Conservation (phyloP, 2,329 filamentous ascomycete genomes). For the Ophiognomonia clavigignenti-juglandacearum region DNA sequence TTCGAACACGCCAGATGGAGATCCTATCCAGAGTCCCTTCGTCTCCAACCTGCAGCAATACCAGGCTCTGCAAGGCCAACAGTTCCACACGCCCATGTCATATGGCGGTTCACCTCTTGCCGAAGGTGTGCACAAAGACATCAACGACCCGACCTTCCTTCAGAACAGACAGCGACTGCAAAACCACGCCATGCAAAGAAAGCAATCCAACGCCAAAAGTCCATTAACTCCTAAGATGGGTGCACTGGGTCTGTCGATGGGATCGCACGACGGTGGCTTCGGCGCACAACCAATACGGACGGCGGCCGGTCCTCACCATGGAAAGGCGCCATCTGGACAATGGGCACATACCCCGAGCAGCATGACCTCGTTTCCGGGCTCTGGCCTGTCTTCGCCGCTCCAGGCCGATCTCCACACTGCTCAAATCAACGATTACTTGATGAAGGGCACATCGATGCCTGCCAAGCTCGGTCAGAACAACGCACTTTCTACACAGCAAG, state of each 20-base stretch:
- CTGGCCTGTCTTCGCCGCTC: constrained; percentile 80
- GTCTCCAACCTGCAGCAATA: constrained; percentile 74
- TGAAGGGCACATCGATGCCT: constrained; percentile 84
- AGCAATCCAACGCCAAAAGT: constrained; percentile 68
- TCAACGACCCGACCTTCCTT: constrained; percentile 50
- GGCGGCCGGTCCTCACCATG: constrained; percentile 60
- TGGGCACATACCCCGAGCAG: constrained; percentile 87
- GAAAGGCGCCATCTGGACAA: constrained; percentile 80
- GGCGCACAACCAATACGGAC: constrained; percentile 74
- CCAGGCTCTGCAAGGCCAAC: constrained; percentile 53
- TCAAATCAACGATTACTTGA: constrained; percentile 84
- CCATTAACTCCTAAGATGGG: constrained; percentile 87
- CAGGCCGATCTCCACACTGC: constrained; percentile 62
- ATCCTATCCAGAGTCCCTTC: constrained; percentile 88
- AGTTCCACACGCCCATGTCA: constrained; percentile 41
- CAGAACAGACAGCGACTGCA: constrained; percentile 53
- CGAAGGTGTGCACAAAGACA: constrained; percentile 44
- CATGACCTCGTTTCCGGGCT: constrained; percentile 80
- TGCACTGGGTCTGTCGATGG: constrained; percentile 67
- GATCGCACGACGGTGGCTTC: constrained; percentile 60
- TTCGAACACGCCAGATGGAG: constrained; percentile 86
- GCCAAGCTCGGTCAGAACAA: constrained; percentile 63
- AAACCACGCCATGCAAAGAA: constrained; percentile 61
- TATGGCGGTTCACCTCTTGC: constrained; percentile 47
- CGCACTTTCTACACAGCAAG: constrained; percentile 63